Base-by-base conservation (phyloP, 2,329 filamentous ascomycete genomes). In the Herpotrichia juniperi region DNA sequence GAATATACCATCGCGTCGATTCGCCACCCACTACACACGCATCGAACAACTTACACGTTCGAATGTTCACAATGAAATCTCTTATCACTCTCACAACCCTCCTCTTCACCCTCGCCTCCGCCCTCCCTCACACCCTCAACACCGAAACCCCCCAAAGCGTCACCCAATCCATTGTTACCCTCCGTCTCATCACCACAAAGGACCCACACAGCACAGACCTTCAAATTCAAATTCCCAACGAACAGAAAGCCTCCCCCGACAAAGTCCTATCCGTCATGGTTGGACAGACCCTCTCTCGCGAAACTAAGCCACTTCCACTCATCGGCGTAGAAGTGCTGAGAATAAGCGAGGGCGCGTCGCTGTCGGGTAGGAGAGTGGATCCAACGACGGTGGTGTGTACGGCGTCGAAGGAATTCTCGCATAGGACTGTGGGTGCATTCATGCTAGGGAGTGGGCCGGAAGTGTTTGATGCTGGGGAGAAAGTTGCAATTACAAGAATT, bases 31-130 rank as follows among this genome's bases (percentile, higher is more conserved):
- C 17, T n/a, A 7, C 21, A 25, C 14, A 17, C 24, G 4, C n/a
- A 28, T 22, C 17, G 28, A 28, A 30, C 10, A 8, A 4, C n/a
- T 22, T 48, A 31, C 49, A 44, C 45, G 43, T 46, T 24, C 22
- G 44, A 44, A 50, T 35, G 50, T 26, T 19, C 50, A 49, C 42
- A 22, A 37, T 48, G 22, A 43, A 42, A 19, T 47, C 24, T 16
- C 4, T 31, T 12, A 28, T 17, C 24, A 10, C 16, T n/a, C 28
- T 44, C 42, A n/a, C 42, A 31, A 30, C 3, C 19, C n/a, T 44
- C 42, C 24, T 44, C n/a, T 17, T 9, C 42, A 30, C 25, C 25
- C n/a, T 30, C 42, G 25, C 19, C 19, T 40, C 37, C 21, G 37
- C 37, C 9, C 21, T 9, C 21, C 37, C 37, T 24, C 14, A 17